These are phyloP conservation scores for Telfairia occidentalis DNA, from an alignment of 331 rosid species.

Conservation along the genomic window DNA sequence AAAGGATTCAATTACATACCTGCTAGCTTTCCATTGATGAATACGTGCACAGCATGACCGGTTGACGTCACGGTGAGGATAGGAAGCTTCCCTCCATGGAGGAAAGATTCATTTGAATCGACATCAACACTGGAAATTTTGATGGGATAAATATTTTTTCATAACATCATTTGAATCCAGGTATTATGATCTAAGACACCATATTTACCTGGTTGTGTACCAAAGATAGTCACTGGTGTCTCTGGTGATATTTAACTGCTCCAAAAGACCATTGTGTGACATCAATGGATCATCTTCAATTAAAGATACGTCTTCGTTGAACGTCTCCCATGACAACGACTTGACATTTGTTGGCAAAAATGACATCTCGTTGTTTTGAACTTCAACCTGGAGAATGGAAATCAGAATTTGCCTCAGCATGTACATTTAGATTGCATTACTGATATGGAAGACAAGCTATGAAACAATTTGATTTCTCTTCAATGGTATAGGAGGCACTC, in stretches of 20 bases:
- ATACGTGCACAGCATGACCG: constrained; percentile 14
- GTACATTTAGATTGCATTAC: background rate
- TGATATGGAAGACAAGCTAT: background rate
- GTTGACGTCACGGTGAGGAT: background rate
- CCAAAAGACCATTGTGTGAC: constrained; percentile 77
- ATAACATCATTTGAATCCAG: background rate
- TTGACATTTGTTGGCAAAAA: constrained; percentile 63
- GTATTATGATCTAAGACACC: background rate
- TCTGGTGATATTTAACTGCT: constrained; percentile 78
- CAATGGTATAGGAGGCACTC: background rate
- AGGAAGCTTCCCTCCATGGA: constrained; percentile 10
- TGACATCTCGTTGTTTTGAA: constrained; percentile 77
- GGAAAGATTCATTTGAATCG: constrained; percentile 6
- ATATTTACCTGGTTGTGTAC: constrained; percentile 21
- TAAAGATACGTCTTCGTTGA: constrained; percentile 51
- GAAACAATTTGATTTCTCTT: background rate
- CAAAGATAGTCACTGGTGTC: constrained; percentile 89
- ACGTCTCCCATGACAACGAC: constrained; percentile 70
- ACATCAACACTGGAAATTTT: constrained; percentile 1
- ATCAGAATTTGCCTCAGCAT: background rate
- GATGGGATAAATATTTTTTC: background rate
- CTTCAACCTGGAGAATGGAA: constrained; percentile 52
- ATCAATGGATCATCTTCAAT: constrained; percentile 48
- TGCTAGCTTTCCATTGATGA: constrained; percentile 10
- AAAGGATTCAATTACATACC: background rate